Evolutionary conservation across 352 stramenopile genomes (phyloP).

Genomic region (Globisporangium nagaii): DNA sequence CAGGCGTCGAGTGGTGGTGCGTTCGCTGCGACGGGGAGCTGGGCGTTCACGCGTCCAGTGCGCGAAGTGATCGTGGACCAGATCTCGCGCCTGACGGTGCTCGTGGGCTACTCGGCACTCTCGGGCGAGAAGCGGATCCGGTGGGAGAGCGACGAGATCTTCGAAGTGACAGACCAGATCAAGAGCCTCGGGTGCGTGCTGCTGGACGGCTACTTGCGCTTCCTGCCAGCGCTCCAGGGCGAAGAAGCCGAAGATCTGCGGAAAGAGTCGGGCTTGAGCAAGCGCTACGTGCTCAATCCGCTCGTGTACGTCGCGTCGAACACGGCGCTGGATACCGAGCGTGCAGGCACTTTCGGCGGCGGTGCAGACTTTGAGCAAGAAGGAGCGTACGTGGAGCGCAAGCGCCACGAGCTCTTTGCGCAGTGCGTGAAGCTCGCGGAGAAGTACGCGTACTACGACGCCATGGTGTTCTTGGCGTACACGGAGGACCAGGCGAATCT

Average conservation of each 20-base stretch:
- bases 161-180: conserved; percentile 63
- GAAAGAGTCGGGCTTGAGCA: conserved; percentile 56
- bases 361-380: conserved; percentile 21
- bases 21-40: conserved; percentile 34
- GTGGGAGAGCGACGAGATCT: conserved; percentile 53
- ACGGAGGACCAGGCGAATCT: conserved; percentile 58
- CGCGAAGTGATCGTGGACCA: conserved; percentile 62
- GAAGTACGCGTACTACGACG: conserved; percentile 77
- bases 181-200: conserved; percentile 42
- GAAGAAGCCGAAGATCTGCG: conserved; percentile 53
- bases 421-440: conserved; percentile 58
- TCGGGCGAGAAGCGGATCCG: conserved; percentile 26
- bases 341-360: no score
- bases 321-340: conserved; percentile 3
- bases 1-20: conserved; percentile 7
- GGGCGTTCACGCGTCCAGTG: conserved; percentile 54
- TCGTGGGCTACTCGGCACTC: conserved; percentile 39
- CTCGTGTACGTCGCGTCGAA: conserved; percentile 68
- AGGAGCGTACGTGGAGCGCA: conserved; percentile 18
- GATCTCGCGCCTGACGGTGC: conserved; percentile 44
- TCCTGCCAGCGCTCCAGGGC: conserved; percentile 27
- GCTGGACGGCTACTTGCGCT: conserved; percentile 49
- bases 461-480: conserved; percentile 71
- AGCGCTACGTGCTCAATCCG: conserved; percentile 56
- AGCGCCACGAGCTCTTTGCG: conserved; percentile 47